These are phyloP conservation scores for Paradendryphiella salina DNA, from an alignment of 2,329 filamentous ascomycete species.

Conservation along the genomic window DNA sequence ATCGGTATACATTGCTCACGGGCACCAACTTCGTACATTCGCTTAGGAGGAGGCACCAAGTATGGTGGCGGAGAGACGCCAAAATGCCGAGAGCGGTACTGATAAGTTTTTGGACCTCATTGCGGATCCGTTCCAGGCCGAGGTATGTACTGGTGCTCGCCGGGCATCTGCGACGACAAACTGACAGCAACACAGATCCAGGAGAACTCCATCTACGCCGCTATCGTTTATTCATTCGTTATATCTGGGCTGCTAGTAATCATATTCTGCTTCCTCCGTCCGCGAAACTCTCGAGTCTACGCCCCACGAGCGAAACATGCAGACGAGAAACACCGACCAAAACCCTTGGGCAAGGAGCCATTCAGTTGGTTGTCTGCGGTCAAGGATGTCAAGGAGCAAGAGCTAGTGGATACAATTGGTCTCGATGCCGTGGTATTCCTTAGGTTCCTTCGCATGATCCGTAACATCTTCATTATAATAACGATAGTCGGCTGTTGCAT, in stretches of 20 bases:
- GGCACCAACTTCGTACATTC: constrained; percentile 2
- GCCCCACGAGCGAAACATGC: constrained; percentile 92
- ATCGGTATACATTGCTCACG: not conserved
- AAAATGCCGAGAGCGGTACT: constrained; percentile 22
- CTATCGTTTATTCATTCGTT: constrained; percentile 77
- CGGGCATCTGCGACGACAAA: not conserved
- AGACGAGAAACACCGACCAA: constrained; percentile 85
- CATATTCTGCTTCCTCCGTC: constrained; percentile 84
- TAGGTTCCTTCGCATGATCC: constrained; percentile 83
- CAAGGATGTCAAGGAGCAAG: constrained; percentile 72
- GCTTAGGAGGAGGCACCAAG: constrained; percentile 2
- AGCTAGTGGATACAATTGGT: constrained; percentile 79
- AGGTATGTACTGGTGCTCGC: constrained; percentile 22
- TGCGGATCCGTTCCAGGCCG: constrained; percentile 46
- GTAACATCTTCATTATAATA: constrained; percentile 82
- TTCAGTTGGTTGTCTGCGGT: constrained; percentile 85
- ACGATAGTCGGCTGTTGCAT: constrained; percentile 73
- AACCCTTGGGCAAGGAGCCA: constrained; percentile 78
- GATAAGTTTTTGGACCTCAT: constrained; percentile 49
- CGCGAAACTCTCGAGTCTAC: constrained; percentile 88
- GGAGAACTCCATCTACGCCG: constrained; percentile 72
- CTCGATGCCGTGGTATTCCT: constrained; percentile 90
- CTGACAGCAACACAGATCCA: constrained; percentile 51
- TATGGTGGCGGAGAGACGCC: constrained; percentile 20
- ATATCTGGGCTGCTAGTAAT: constrained; percentile 74